Percentiles rank a stretch among this genome's conserved stretches.
Evolutionary conservation across 2,329 filamentous ascomycete genomes (phyloP).

Genomic region (Fusarium goolgardi): DNA sequence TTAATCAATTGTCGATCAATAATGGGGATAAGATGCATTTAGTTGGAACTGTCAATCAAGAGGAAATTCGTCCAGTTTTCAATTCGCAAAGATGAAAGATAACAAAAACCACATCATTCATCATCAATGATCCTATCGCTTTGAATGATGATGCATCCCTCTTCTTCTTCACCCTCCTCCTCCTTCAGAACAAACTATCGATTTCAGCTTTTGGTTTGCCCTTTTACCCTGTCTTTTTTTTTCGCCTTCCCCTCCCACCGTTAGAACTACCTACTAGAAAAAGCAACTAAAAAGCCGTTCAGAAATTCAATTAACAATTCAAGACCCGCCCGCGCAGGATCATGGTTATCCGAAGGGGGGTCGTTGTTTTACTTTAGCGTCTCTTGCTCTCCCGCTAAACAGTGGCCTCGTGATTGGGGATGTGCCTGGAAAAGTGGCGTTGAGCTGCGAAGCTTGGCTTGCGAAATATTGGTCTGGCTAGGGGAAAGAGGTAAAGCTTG

Average conservation of each 20-base stretch:
- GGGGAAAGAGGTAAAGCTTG: not conserved
- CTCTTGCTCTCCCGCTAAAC: slow-evolving; percentile 35
- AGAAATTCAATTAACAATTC: slow-evolving; percentile 35
- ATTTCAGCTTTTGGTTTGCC: slow-evolving; percentile 9
- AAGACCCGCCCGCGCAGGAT: slow-evolving; percentile 24
- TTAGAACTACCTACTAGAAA: not conserved
- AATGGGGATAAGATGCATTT: not conserved
- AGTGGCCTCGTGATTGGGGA: slow-evolving; percentile 39
- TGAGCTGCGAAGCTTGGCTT: slow-evolving; percentile 29
- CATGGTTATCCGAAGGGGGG: slow-evolving; percentile 28
- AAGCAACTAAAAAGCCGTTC: not conserved
- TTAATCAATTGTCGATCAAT: not conserved
- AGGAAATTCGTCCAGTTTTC: slow-evolving; percentile 9
- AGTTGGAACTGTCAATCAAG: not conserved
- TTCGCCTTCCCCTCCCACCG: slow-evolving; percentile 8
- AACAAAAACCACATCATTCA: not conserved
- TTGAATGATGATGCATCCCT: not conserved
- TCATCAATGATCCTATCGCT: slow-evolving; percentile 1
- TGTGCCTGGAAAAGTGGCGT: slow-evolving; percentile 36
- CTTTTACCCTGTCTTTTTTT: slow-evolving; percentile 12
- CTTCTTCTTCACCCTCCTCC: slow-evolving; percentile 2
- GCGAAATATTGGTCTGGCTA: slow-evolving; percentile 19
- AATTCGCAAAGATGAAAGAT: slow-evolving; percentile 1
- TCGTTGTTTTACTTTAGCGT: slow-evolving; percentile 26
- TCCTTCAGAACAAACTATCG: slow-evolving; percentile 17